phyloP scores from a whole-genome alignment of 371 early-diverging fungal species.

The Mortierella sp. region DNA sequence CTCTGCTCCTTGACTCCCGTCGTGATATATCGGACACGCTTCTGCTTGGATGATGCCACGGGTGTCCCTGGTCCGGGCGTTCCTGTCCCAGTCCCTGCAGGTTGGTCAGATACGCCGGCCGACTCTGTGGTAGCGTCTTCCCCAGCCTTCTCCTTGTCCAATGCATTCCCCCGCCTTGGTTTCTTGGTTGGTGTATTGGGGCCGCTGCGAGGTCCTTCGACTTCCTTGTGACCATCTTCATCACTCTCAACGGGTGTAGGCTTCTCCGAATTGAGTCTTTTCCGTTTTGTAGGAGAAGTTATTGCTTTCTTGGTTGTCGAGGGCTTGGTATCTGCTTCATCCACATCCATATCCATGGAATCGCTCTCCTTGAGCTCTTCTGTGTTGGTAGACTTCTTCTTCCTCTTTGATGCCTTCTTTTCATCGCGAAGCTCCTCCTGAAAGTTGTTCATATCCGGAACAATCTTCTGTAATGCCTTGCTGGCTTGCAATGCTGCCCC shows the following conservation, averaged over 20 bases:
- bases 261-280: conserved; percentile 5
- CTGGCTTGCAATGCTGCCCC: conserved; percentile 49
- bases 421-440: conserved; percentile 46
- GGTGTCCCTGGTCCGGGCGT: too few relatives aligned
- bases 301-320: background rate
- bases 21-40: conserved; percentile 23
- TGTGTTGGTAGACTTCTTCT: conserved; percentile 7
- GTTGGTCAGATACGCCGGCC: background rate
- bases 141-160: conserved; percentile 12
- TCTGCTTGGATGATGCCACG: too few relatives aligned
- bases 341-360: conserved; percentile 15
- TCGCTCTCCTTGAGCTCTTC: conserved; percentile 14
- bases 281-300: background rate
- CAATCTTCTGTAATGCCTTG: conserved; percentile 39
- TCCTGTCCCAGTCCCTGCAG: background rate
- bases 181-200: conserved; percentile 12
- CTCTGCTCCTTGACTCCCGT: conserved; percentile 40
- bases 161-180: background rate
- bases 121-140: conserved; percentile 3
- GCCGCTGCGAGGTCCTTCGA: background rate
- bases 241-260: conserved; percentile 17
- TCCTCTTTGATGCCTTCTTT: conserved; percentile 33
- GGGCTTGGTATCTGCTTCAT: background rate
- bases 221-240: conserved; percentile 16
- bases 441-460: conserved; percentile 49